These are phyloP conservation scores for Pichia phayaonensis DNA, from an alignment of 805 yeast species.

Conservation along the genomic window DNA sequence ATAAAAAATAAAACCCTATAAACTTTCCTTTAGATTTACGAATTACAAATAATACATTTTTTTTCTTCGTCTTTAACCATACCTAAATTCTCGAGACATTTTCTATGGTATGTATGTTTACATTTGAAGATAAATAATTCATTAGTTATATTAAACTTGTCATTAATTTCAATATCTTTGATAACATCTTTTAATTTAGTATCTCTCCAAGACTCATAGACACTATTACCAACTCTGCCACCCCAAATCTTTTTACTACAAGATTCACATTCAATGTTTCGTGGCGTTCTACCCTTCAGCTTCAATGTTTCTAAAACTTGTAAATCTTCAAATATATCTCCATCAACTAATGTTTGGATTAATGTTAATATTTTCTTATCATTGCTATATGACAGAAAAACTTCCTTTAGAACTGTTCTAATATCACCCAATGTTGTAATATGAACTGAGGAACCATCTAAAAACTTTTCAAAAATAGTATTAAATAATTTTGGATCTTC, in stretches of 20 bases:
- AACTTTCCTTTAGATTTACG: not conserved
- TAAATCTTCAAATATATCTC: conserved; percentile 44
- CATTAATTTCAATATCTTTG: conserved; percentile 5
- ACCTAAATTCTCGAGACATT: conserved; percentile 47
- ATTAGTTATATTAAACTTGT: conserved; percentile 4
- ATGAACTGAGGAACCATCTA: conserved; percentile 40
- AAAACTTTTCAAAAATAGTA: conserved; percentile 45
- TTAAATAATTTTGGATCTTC: conserved; percentile 32
- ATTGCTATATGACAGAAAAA: conserved; percentile 55
- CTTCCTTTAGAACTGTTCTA: conserved; percentile 50
- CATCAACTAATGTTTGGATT: conserved; percentile 47
- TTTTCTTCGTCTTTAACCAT: conserved; percentile 18
- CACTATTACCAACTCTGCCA: conserved; percentile 39
- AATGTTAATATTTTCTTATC: conserved; percentile 50
- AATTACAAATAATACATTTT: conserved; percentile 36
- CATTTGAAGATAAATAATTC: conserved; percentile 52
- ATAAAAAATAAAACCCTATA: not conserved
- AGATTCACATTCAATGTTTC: conserved; percentile 54
- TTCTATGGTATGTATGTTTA: conserved; percentile 55
- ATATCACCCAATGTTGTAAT: conserved; percentile 53
- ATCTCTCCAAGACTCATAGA: conserved; percentile 53
- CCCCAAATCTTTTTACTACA: conserved; percentile 79
- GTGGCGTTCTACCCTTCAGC: conserved; percentile 56
- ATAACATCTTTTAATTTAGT: conserved; percentile 14
- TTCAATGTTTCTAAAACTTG: conserved; percentile 34